phyloP scores from a whole-genome alignment of 2,329 filamentous ascomycete genomes.

The Tolypocladium paradoxum region DNA sequence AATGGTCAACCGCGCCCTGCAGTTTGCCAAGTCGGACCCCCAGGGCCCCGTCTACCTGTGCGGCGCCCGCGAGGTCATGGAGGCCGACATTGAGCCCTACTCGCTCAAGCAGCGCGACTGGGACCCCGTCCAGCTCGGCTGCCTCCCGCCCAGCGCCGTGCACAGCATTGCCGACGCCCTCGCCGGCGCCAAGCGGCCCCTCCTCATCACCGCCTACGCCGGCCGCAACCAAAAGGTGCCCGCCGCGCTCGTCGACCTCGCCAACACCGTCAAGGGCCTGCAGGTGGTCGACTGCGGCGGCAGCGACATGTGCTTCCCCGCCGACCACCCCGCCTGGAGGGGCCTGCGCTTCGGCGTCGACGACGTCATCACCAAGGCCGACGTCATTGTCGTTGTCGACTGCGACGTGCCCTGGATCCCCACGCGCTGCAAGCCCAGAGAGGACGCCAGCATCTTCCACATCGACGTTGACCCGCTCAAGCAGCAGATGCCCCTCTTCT shows the following conservation, averaged over 20 bases:
- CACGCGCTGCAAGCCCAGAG: slow-evolving; percentile 52
- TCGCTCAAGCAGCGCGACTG: slow-evolving; percentile 57
- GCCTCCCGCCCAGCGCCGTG: slow-evolving; percentile 39
- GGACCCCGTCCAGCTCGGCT: slow-evolving; percentile 59
- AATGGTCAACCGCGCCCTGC: slow-evolving; percentile 74
- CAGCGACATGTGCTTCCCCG: slow-evolving; percentile 73
- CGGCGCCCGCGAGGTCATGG: slow-evolving; percentile 73
- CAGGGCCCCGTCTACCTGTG: slow-evolving; percentile 71
- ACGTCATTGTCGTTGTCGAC: slow-evolving; percentile 76
- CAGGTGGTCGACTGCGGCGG: slow-evolving; percentile 67
- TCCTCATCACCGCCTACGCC: slow-evolving; percentile 60
- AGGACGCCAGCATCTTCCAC: slow-evolving; percentile 47
- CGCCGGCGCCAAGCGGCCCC: slow-evolving; percentile 50
- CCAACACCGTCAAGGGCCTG: slow-evolving; percentile 56
- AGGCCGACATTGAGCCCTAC: slow-evolving; percentile 71
- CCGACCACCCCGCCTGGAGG: slow-evolving; percentile 55
- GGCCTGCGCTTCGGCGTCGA: slow-evolving; percentile 67
- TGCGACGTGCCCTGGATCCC: slow-evolving; percentile 92
- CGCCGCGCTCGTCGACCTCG: slow-evolving; percentile 52
- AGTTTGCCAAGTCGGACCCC: slow-evolving; percentile 69
- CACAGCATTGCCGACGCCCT: slow-evolving; percentile 52
- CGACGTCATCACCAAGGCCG: slow-evolving; percentile 61
- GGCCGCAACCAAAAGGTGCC: slow-evolving; percentile 58
- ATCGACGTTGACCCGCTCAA: slow-evolving; percentile 57
- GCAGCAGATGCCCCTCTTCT: slow-evolving; percentile 64